Evolutionary conservation across 352 stramenopile genomes (phyloP).

Genomic region (Phytophthora lateralis): DNA sequence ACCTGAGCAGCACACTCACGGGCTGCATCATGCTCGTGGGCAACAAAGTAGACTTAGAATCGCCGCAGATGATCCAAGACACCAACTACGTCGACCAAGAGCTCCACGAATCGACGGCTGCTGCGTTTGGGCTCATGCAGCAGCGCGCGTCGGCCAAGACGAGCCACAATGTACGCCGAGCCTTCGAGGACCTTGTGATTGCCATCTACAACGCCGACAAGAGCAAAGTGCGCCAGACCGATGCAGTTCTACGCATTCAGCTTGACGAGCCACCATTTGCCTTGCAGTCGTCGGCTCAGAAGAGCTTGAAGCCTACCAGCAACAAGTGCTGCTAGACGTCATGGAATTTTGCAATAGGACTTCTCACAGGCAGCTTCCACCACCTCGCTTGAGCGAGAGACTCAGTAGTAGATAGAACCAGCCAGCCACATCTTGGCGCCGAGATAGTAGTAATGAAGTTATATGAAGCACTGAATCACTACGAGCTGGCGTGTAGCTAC

Average conservation of each 20-base stretch:
- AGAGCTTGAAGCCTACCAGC: background rate
- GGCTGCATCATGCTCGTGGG: constrained; percentile 80
- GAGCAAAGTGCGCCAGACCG: constrained; percentile 43
- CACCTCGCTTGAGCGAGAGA: constrained; percentile 3
- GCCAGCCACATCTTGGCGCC: background rate
- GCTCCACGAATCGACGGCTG: constrained; percentile 48
- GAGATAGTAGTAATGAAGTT: background rate
- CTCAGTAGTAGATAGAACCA: constrained; percentile 8
- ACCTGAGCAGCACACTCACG: constrained; percentile 63
- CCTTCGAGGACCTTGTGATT: constrained; percentile 78
- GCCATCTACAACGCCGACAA: constrained; percentile 72
- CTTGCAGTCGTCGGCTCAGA: constrained; percentile 4
- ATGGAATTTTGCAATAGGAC: constrained; percentile 3
- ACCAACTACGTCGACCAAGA: constrained; percentile 37
- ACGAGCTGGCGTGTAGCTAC: background rate
- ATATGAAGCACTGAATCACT: background rate
- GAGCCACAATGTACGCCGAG: constrained; percentile 61
- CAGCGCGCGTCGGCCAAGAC: constrained; percentile 77
- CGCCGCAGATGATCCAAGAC: constrained; percentile 9
- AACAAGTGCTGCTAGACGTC: constrained; percentile 25
- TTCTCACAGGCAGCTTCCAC: background rate
- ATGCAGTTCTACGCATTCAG: constrained; percentile 41
- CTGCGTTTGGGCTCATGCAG: constrained; percentile 48
- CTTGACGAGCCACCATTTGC: constrained; percentile 33
- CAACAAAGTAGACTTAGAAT: constrained; percentile 76